Evolutionary conservation across 2,329 filamentous ascomycete genomes (phyloP).

Genomic region (Huntiella abstrusa): DNA sequence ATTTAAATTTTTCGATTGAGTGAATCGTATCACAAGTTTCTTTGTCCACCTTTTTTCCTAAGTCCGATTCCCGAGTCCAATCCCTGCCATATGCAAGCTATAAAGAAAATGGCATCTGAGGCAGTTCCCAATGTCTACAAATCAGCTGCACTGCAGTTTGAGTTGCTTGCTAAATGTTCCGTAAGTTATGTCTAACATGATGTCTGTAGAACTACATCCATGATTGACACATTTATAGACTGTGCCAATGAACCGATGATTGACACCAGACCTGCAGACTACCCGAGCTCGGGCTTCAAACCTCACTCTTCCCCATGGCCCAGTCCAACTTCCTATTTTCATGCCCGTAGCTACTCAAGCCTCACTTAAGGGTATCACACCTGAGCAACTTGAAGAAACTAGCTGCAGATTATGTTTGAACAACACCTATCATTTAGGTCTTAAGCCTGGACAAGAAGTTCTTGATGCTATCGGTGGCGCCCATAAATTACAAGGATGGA

Average conservation of each 20-base stretch:
- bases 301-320: slow-evolving; percentile 76
- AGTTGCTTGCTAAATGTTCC: slow-evolving; percentile 60
- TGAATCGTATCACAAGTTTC: no score
- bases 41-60: neutral
- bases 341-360: slow-evolving; percentile 98
- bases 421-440: slow-evolving; percentile 90
- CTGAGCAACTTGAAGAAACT: slow-evolving; percentile 76
- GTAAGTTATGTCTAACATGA: slow-evolving; percentile 30
- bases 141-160: slow-evolving; percentile 55
- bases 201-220: no score
- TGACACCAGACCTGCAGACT: slow-evolving; percentile 35
- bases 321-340: slow-evolving; percentile 79
- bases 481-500: slow-evolving; percentile 88
- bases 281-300: slow-evolving; percentile 84
- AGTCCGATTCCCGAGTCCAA: neutral
- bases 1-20: no score
- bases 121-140: slow-evolving; percentile 25
- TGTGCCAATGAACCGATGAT: no score
- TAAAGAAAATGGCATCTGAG: slow-evolving; percentile 8
- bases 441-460: slow-evolving; percentile 84
- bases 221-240: no score
- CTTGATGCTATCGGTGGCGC: slow-evolving; percentile 78
- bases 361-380: slow-evolving; percentile 83
- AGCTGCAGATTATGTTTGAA: slow-evolving; percentile 84
- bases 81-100: slow-evolving; percentile 5